Evolutionary conservation across 1,284 basidiomycete species (phyloP), one percentile per base, ranked within the genome.

Genomic region (Naganishia cerealis): DNA sequence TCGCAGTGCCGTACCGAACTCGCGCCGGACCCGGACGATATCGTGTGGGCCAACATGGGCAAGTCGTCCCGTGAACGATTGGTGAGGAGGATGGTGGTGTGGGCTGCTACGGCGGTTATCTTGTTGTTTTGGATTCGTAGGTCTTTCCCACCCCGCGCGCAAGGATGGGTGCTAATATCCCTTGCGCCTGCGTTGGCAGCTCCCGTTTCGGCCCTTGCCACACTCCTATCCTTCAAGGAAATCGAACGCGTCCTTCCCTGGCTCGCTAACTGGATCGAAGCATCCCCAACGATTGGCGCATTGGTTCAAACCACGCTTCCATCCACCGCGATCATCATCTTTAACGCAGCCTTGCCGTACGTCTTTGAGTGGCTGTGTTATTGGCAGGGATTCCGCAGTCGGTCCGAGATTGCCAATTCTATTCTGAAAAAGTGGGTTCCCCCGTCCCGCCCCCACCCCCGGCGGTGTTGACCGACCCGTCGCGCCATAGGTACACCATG

Each of bases 21-120:
- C 6, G 94, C 95, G 0, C 94, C 94, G 0, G 95, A 99, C 77
- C 95, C 95, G 10, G 86, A 95, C 54, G 95, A 99, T 78, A 91
- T 99, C 68, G 87, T 97, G 21, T 99, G 95, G 96, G 84, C 87
- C 52, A 94, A 92, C 74, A 89, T 98, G 80, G 83, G 86, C 1
- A 86, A 89, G 67, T 85, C 88, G 0, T 80, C 83, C 4, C 77
- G 83, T 40, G 81, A 85, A 40, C 81, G 86, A 13, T 83, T 86
- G 55, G 83, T 87, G 6, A 86, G 92, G 24, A 86, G 90, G 65
- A 70, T 88, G 29, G 76, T 94, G 10, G 88, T 94, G 2, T 82
- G 92, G 36, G 85, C 77, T 5, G 81, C 87, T 21, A 89, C 92
- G 81, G 83, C 79, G 0, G 68, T 91, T 0, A 82, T 94, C 18